Percentiles rank a stretch among this genome's conserved stretches.
Conservation (phyloP, 805 yeast genomes). For the Wickerhamiella bombiphila region DNA sequence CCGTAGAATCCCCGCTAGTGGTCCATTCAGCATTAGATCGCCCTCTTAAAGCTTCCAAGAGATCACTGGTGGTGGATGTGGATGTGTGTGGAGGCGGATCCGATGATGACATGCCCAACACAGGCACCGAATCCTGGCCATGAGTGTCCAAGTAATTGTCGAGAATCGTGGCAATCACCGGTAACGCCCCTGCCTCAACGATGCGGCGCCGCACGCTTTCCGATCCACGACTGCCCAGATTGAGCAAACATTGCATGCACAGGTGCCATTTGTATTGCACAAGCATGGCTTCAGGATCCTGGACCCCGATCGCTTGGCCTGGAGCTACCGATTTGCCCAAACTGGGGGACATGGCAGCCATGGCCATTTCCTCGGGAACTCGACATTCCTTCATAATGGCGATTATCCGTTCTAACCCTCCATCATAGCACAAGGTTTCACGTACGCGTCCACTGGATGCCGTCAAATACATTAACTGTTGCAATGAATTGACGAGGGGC, state of each 20-base stretch:
- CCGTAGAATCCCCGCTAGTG: not conserved
- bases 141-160: constrained; percentile 48
- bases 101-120: not conserved
- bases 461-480: constrained; percentile 75
- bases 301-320: not conserved
- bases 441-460: constrained; percentile 79
- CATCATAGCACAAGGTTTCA: constrained; percentile 77
- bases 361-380: constrained; percentile 3
- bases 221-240: constrained; percentile 86
- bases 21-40: not conserved
- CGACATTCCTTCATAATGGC: constrained; percentile 74
- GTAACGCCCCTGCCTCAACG: constrained; percentile 83
- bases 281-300: constrained; percentile 8
- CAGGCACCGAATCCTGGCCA: constrained; percentile 5
- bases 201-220: constrained; percentile 73
- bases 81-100: not conserved
- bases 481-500: constrained; percentile 82
- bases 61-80: not conserved
- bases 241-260: constrained; percentile 81
- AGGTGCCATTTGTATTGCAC: constrained; percentile 97
- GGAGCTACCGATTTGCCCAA: not conserved
- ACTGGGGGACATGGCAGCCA: not conserved
- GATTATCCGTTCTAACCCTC: constrained; percentile 80
- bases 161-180: constrained; percentile 77
- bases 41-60: not conserved